These are phyloP conservation scores for Scolecobasidium constrictum DNA, from an alignment of 2,329 filamentous ascomycete genomes.

Conservation along the genomic window DNA sequence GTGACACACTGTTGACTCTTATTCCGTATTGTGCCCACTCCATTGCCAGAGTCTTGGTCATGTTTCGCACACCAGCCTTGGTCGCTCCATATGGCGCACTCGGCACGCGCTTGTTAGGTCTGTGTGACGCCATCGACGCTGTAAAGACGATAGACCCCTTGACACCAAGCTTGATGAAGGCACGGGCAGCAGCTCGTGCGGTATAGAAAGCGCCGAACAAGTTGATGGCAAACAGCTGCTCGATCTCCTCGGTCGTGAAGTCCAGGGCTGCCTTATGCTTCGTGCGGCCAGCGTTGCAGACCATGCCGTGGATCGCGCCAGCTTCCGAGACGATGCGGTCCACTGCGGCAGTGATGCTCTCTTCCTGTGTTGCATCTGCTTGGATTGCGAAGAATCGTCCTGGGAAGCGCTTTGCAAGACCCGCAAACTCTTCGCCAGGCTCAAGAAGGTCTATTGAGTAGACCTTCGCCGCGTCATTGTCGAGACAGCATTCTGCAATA, in stretches of 20 bases:
- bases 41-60: conserved; percentile 31
- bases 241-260: conserved; percentile 37
- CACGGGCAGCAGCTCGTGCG: conserved; percentile 30
- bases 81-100: conserved; percentile 32
- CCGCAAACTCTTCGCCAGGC: conserved; percentile 31
- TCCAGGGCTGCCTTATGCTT: conserved; percentile 42
- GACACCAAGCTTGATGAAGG: conserved; percentile 34
- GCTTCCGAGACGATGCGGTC: conserved; percentile 33
- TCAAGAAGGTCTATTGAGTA: conserved; percentile 38
- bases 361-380: conserved; percentile 38
- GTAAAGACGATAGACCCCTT: conserved; percentile 38
- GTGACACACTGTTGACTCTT: conserved; percentile 27
- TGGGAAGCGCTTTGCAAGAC: conserved; percentile 28
- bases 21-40: conserved; percentile 28
- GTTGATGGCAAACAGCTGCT: conserved; percentile 33
- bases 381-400: conserved; percentile 29
- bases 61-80: conserved; percentile 34
- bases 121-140: conserved; percentile 36
- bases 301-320: conserved; percentile 38
- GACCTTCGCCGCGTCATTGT: conserved; percentile 31
- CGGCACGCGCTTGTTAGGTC: conserved; percentile 29
- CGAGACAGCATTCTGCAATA: conserved; percentile 36
- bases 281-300: conserved; percentile 40
- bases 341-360: conserved; percentile 31
- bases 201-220: conserved; percentile 35